Evolutionary conservation across 2,329 filamentous ascomycete species (phyloP).

Genomic region (Sporothrix pallida): DNA sequence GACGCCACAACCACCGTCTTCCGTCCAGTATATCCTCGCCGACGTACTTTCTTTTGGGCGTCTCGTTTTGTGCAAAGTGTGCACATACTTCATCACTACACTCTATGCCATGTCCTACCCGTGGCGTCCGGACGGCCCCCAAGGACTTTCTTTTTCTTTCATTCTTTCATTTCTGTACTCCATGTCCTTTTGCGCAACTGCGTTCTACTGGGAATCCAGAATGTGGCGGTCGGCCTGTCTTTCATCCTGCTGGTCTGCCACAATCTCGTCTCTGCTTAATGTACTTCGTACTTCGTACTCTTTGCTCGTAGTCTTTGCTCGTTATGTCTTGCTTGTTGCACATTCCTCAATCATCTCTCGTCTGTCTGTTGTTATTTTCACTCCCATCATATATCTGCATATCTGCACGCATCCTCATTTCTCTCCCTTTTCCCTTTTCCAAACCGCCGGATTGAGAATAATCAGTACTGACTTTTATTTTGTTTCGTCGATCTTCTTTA

Average conservation of each 20-base stretch:
- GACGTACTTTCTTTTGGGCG: neutral
- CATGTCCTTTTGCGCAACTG: too few species aligned
- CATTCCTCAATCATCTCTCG: neutral
- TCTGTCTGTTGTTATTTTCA: too few species aligned
- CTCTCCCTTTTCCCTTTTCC: too few species aligned
- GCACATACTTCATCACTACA: neutral
- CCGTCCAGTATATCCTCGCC: neutral
- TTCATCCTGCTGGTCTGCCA: neutral
- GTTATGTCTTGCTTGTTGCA: neutral
- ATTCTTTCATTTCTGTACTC: too few species aligned
- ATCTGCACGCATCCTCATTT: too few species aligned
- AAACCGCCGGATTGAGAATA: neutral
- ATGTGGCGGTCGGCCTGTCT: neutral
- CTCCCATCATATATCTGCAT: too few species aligned
- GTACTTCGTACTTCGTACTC: neutral
- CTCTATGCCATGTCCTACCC: neutral
- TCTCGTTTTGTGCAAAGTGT: neutral
- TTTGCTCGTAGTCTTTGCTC: neutral
- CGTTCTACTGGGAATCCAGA: too few species aligned
- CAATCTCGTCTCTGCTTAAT: neutral
- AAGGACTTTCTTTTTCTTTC: neutral
- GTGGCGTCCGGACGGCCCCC: conserved; percentile 5
- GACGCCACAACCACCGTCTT: neutral
- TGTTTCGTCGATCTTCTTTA: neutral
- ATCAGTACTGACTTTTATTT: neutral